Evolutionary conservation across 768 basidiomycete genomes (phyloP).

Genomic region (Cystobasidium tubakii): DNA sequence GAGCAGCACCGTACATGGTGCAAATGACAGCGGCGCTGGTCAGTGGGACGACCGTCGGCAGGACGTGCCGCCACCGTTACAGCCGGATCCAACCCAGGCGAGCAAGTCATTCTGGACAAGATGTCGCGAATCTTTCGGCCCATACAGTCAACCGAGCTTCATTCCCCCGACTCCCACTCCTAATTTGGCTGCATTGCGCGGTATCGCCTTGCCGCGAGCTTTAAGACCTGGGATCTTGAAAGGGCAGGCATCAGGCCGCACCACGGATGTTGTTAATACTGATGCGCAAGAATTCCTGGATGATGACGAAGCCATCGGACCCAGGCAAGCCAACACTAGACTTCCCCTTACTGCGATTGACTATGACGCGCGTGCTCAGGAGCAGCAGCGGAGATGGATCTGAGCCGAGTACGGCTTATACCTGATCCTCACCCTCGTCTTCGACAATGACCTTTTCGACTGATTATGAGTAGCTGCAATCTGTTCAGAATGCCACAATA

Average conservation of each 20-base stretch:
- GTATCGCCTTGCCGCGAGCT: not conserved
- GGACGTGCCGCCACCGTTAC: not conserved
- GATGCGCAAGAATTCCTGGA: not conserved
- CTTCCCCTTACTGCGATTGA: not conserved
- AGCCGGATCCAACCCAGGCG: not conserved
- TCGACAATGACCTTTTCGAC: too few species aligned
- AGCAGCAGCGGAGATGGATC: not conserved
- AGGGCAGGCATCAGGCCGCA: not conserved
- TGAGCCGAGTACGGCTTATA: not conserved
- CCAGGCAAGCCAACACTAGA: not conserved
- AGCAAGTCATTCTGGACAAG: not conserved
- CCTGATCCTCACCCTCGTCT: not conserved
- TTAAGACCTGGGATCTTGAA: not conserved
- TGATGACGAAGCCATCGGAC: not conserved
- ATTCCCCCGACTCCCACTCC: not conserved
- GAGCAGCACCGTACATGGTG: not conserved
- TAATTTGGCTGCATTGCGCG: slow-evolving; percentile 12
- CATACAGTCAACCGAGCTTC: not conserved
- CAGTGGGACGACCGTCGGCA: not conserved
- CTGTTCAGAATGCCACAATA: too few species aligned
- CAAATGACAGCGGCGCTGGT: not conserved
- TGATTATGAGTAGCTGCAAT: too few species aligned
- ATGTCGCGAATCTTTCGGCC: slow-evolving; percentile 8
- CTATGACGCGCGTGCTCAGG: not conserved
- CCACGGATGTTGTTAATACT: not conserved